Evolutionary conservation across 2,329 filamentous ascomycete species (phyloP), one percentile per base, ranked within the genome.

Genomic region (Aspergillus tubingensis): DNA sequence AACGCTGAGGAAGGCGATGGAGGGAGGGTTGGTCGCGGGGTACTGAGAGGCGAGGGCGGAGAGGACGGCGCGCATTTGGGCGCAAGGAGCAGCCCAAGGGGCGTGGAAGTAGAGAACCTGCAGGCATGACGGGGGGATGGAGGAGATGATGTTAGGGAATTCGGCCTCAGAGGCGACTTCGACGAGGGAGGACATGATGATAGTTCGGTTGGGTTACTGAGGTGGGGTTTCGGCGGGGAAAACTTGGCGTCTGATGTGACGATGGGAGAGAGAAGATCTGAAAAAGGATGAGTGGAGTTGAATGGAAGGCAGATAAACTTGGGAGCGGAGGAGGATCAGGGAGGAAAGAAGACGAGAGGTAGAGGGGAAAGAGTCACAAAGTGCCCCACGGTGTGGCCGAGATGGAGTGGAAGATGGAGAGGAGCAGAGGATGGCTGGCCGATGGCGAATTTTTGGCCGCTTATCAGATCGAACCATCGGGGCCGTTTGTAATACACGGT

Each of bases 61-160:
- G 66, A 99, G 86, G 68, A 98, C 90, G 54, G 88, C 90, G 68
- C 86, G 87, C 93, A 98, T 98, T 79, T 97, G 92, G 65, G 91
- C 88, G 82, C 95, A 98, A 49, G 95, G 95, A 61, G 92, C 92
- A 30, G 95, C 95, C 95, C 95, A 99, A 67, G 93, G 91, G 19
- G 95, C 92, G 77, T 98, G 91, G 83, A 99, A 99, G 76, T 93
- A 97, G 73, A 96, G 86, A 72, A 97, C 84, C 64, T 94, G 83
- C 62, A 97, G 86, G 15, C 90, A 86, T 15, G 88, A 85, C 2
- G 88, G 73, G 10, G 91, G 85, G 13, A 93, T 83, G 44, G 86
- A 83, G 64, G 83, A 81, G 64, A 91, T 81, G 72, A 90, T 84
- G 66, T 86, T 80, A 67, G 88, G 82, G 87, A 95, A 97, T 69